phyloP scores from a whole-genome alignment of 2,329 filamentous ascomycete genomes.

The Clarireedia homoeocarpa region DNA sequence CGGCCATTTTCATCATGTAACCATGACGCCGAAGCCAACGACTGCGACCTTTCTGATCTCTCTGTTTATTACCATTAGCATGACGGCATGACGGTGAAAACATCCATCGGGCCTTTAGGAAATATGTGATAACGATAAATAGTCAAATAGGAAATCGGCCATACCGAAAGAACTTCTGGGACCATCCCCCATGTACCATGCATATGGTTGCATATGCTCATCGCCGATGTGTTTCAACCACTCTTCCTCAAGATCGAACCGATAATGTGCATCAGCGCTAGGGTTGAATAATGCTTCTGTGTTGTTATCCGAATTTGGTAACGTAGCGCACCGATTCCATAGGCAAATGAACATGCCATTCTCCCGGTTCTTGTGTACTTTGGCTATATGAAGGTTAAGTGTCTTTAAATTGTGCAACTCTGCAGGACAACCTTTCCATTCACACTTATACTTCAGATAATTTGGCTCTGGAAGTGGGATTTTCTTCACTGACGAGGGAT shows the following conservation, averaged over 20 bases:
- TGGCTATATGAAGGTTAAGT: constrained; percentile 43
- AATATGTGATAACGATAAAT: background rate
- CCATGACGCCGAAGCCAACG: constrained; percentile 29
- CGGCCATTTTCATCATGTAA: constrained; percentile 44
- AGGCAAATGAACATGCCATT: constrained; percentile 26
- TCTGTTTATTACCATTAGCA: constrained; percentile 1
- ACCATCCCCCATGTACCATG: constrained; percentile 55
- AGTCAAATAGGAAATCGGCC: background rate
- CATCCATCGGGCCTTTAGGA: background rate
- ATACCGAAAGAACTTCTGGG: constrained; percentile 31
- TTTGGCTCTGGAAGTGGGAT: constrained; percentile 29
- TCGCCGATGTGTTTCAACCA: constrained; percentile 46
- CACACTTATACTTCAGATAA: constrained; percentile 48
- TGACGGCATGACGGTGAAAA: background rate
- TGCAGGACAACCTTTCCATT: constrained; percentile 51
- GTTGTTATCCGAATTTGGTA: constrained; percentile 13
- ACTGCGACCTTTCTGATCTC: constrained; percentile 1
- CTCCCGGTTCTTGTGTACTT: constrained; percentile 37
- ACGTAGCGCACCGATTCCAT: constrained; percentile 36
- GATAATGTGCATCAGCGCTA: background rate
- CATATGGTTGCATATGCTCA: constrained; percentile 43
- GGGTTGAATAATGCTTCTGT: constrained; percentile 10
- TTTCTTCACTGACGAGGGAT: background rate
- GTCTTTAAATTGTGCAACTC: constrained; percentile 57
- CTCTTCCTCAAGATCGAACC: constrained; percentile 22